A percentile compares a stretch with the other conserved stretches of the same genome.
Conservation (phyloP, 2,329 filamentous ascomycete species). For the Aspergillus novoparasiticus region DNA sequence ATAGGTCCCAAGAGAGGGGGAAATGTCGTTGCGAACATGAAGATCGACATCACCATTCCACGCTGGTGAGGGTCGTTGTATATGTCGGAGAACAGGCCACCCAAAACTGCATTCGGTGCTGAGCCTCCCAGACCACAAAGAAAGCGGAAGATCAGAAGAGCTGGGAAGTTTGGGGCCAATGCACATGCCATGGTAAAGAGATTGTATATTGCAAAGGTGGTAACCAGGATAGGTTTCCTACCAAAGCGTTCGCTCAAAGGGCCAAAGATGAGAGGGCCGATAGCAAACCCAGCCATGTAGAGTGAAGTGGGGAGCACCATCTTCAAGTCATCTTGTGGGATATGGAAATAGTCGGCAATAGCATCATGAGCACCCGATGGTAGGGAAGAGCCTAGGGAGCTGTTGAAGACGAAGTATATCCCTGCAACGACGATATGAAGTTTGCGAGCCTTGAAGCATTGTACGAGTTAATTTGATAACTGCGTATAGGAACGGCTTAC, state of each 20-base stretch:
- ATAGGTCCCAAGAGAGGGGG: constrained; percentile 41
- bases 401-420: constrained; percentile 21
- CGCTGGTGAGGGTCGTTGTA: constrained; percentile 39
- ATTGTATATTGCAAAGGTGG: constrained; percentile 46
- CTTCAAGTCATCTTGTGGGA: constrained; percentile 23
- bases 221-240: constrained; percentile 44
- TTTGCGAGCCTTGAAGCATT: constrained; percentile 8
- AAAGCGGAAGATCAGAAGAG: constrained; percentile 43
- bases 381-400: constrained; percentile 22
- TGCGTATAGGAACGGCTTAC: background rate
- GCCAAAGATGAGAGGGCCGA: constrained; percentile 41
- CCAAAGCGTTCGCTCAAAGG: constrained; percentile 43
- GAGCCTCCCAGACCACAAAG: constrained; percentile 40
- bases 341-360: constrained; percentile 16
- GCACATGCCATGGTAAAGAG: constrained; percentile 44
- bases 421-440: constrained; percentile 20
- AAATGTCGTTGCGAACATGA: constrained; percentile 28
- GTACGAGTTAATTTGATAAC: background rate
- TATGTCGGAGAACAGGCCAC: constrained; percentile 45
- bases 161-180: constrained; percentile 39
- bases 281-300: constrained; percentile 33
- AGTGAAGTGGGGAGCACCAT: constrained; percentile 33
- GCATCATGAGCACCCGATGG: constrained; percentile 21
- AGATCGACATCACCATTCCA: constrained; percentile 24
- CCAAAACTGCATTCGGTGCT: constrained; percentile 41